phyloP scores from a whole-genome alignment of 495 filamentous ascomycete genomes.

The Trichoderma gamsii region DNA sequence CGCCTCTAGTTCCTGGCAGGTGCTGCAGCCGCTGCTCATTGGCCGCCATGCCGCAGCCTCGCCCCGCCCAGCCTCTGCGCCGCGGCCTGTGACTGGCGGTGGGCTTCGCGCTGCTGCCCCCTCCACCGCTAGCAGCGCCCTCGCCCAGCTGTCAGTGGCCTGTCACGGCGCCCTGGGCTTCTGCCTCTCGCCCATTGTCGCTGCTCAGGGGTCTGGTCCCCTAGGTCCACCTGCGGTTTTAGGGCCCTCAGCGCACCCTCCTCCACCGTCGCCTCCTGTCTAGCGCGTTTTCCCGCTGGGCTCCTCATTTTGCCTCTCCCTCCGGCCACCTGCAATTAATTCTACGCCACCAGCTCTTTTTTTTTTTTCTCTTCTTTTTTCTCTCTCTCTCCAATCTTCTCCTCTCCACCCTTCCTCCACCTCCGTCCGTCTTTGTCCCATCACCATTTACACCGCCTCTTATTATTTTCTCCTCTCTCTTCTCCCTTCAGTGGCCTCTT shows the following conservation, averaged over 20 bases:
- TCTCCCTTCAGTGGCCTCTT: constrained; percentile 16
- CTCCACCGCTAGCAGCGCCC: neutral
- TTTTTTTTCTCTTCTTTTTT: constrained; percentile 10
- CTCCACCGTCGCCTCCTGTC: neutral
- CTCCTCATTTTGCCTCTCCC: constrained; percentile 35
- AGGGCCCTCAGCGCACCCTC: neutral
- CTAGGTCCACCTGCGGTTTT: neutral
- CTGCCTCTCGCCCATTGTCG: neutral
- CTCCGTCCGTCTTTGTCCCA: constrained; percentile 12
- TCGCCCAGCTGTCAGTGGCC: neutral
- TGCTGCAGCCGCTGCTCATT: neutral
- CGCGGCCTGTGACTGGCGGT: neutral
- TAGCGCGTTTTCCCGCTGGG: constrained; percentile 21
- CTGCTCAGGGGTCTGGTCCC: neutral
- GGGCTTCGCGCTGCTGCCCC: neutral
- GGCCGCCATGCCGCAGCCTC: constrained; percentile 3
- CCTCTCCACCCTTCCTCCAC: constrained; percentile 14
- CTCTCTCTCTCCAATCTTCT: neutral
- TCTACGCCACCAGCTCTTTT: constrained; percentile 9
- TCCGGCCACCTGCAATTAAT: constrained; percentile 23
- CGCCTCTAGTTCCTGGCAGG: neutral
- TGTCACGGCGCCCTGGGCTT: neutral
- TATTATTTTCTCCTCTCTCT: constrained; percentile 15
- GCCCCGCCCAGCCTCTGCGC: neutral
- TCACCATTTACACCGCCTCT: constrained; percentile 13